Conservation (phyloP, 352 stramenopile species). For the Aphanomyces invadans region DNA sequence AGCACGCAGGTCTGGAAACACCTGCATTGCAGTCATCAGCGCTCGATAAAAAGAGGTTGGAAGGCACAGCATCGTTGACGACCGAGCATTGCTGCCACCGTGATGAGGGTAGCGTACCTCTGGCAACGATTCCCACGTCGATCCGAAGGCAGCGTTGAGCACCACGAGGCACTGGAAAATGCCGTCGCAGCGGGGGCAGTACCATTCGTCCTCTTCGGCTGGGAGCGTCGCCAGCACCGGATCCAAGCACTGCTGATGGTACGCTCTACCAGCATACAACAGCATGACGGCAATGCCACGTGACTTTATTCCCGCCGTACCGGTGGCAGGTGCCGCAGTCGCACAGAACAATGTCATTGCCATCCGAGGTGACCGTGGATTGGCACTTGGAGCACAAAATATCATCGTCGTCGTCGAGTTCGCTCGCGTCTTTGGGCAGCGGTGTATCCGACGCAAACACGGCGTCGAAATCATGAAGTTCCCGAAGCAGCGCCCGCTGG, state of each 20-base stretch:
- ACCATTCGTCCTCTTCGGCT: slow-evolving; percentile 59
- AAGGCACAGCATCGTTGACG: too few relatives aligned
- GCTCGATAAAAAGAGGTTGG: not conserved
- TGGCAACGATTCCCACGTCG: slow-evolving; percentile 49
- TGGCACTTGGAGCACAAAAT: slow-evolving; percentile 75
- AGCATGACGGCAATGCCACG: too few relatives aligned
- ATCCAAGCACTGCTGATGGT: slow-evolving; percentile 70
- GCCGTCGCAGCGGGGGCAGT: slow-evolving; percentile 66
- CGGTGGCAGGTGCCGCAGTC: slow-evolving; percentile 64
- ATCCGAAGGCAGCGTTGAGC: slow-evolving; percentile 72
- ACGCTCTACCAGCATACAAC: slow-evolving; percentile 30
- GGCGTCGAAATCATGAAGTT: slow-evolving; percentile 32
- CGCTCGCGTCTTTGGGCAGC: slow-evolving; percentile 13
- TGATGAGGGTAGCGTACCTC: slow-evolving; percentile 35
- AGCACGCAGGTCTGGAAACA: not conserved
- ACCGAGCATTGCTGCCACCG: too few relatives aligned
- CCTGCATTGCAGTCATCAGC: not conserved
- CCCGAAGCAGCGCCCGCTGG: slow-evolving; percentile 42
- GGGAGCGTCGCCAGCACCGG: slow-evolving; percentile 57
- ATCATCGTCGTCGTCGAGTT: slow-evolving; percentile 30
- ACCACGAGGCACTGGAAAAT: slow-evolving; percentile 72
- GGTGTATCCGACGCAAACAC: slow-evolving; percentile 38
- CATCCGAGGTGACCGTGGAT: slow-evolving; percentile 46
- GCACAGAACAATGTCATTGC: slow-evolving; percentile 82
- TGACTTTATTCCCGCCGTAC: too few relatives aligned